phyloP scores from a whole-genome alignment of 2,329 filamentous ascomycete genomes.

The Xylaria sp. region DNA sequence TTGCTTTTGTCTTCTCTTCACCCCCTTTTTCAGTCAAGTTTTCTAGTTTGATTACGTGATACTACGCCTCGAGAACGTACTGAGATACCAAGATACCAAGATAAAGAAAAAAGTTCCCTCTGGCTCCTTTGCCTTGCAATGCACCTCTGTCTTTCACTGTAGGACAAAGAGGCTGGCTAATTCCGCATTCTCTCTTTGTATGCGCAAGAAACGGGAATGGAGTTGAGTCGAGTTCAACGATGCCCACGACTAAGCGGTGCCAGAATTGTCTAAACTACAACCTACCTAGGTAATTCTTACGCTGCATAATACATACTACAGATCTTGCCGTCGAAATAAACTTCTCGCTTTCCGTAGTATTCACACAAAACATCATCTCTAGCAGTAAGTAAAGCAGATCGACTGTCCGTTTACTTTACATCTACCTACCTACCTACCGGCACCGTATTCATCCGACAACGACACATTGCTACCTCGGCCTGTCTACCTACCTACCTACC shows the following conservation, averaged over 20 bases:
- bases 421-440: not conserved
- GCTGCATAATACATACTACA: not conserved
- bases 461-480: not conserved
- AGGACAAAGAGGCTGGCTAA: not conserved
- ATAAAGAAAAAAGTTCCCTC: conserved; percentile 22
- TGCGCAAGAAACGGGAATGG: not conserved
- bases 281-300: not conserved
- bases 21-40: not conserved
- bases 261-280: not conserved
- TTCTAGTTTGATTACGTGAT: conserved; percentile 19
- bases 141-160: conserved; percentile 10
- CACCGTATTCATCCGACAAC: not conserved
- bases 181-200: not conserved
- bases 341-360: not conserved
- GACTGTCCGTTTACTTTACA: conserved; percentile 23
- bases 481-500: not conserved
- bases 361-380: not conserved
- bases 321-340: conserved; percentile 5
- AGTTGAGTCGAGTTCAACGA: not conserved
- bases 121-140: conserved; percentile 23
- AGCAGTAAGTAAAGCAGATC: not conserved
- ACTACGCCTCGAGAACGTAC: conserved; percentile 18
- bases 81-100: conserved; percentile 24
- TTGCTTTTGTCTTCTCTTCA: not conserved
- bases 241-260: not conserved